Evolutionary conservation across 495 filamentous ascomycete genomes (phyloP).

Genomic region (Aspergillus steynii): DNA sequence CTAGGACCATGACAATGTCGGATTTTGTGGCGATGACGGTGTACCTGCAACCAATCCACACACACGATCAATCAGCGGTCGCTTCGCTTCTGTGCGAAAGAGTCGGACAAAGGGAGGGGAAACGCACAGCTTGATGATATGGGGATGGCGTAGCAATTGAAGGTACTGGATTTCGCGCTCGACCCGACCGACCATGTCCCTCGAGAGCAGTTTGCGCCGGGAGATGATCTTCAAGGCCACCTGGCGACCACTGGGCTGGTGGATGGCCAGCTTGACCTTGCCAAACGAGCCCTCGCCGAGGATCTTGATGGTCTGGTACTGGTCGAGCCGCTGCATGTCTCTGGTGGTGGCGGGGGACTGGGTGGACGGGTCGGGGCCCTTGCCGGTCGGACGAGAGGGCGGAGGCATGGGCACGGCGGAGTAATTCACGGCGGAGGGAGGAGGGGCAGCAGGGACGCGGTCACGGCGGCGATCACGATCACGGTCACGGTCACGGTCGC

Average conservation of each 20-base stretch:
- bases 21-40: constrained; percentile 91
- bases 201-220: constrained; percentile 87
- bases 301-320: constrained; percentile 86
- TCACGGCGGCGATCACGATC: constrained; percentile 21
- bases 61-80: constrained; percentile 14
- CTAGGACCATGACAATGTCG: constrained; percentile 98
- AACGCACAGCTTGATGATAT: constrained; percentile 96
- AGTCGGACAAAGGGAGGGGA: background rate
- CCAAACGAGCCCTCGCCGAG: constrained; percentile 96
- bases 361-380: constrained; percentile 29
- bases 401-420: constrained; percentile 52
- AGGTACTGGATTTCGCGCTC: constrained; percentile 98
- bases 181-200: constrained; percentile 95
- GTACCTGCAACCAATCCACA: constrained; percentile 55
- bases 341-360: constrained; percentile 48
- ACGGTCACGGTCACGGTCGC: constrained; percentile 41
- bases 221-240: constrained; percentile 97
- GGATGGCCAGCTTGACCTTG: constrained; percentile 95
- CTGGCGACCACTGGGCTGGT: constrained; percentile 85
- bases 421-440: constrained; percentile 29
- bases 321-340: constrained; percentile 78
- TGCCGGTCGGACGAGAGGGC: constrained; percentile 42
- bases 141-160: constrained; percentile 90
- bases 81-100: constrained; percentile 4
- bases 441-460: constrained; percentile 13